phyloP scores from a whole-genome alignment of 768 basidiomycete species.

The Auricularia auricula-judae region DNA sequence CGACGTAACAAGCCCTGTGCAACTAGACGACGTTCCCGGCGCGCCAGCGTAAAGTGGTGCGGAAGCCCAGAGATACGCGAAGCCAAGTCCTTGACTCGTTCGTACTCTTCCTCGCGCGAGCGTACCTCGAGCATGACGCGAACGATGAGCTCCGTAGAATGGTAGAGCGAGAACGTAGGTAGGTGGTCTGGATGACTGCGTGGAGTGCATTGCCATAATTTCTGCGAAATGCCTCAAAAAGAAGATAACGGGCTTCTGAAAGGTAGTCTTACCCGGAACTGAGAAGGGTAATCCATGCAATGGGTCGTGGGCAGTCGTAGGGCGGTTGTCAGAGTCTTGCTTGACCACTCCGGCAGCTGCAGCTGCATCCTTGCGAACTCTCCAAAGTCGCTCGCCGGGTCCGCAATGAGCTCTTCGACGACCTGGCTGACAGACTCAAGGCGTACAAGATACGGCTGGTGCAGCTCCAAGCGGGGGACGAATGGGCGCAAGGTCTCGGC shows the following conservation, averaged over 20 bases:
- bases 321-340: conserved; percentile 56
- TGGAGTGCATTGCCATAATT: conserved; percentile 58
- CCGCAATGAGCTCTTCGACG: conserved; percentile 37
- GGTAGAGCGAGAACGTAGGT: conserved; percentile 46
- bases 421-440: conserved; percentile 47
- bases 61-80: conserved; percentile 50
- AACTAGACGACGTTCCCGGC: conserved; percentile 64
- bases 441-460: conserved; percentile 76
- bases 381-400: conserved; percentile 61
- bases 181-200: conserved; percentile 60
- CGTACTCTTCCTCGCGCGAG: conserved; percentile 75
- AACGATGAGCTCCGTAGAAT: conserved; percentile 60
- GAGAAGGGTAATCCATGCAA: conserved; percentile 55
- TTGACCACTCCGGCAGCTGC: conserved; percentile 35
- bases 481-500: conserved; percentile 50
- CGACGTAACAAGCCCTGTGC: conserved; percentile 50
- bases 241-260: conserved; percentile 4
- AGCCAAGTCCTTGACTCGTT: conserved; percentile 52
- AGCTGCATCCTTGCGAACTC: conserved; percentile 68
- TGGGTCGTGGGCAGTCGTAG: conserved; percentile 68
- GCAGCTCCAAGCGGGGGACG: conserved; percentile 61
- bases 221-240: conserved; percentile 30
- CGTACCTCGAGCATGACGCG: conserved; percentile 80
- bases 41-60: conserved; percentile 41
- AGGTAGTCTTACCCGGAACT: conserved; percentile 53